Conservation (phyloP, 768 basidiomycete species). For the Mrakia blollopis region DNA sequence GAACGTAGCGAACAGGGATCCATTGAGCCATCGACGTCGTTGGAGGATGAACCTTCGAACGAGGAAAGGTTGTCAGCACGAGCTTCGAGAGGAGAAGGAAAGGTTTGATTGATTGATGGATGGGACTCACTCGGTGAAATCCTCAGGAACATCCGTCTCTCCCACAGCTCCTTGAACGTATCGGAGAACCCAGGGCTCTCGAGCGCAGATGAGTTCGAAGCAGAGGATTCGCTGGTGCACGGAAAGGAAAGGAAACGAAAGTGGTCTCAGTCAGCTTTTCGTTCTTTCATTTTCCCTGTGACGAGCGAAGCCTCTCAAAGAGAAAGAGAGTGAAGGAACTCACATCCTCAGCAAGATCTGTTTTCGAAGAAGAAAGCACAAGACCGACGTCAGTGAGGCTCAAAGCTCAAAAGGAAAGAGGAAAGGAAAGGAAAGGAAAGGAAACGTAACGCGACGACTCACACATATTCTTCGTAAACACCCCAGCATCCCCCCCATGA, state of each 20-base stretch:
- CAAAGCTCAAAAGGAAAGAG: constrained; percentile 42
- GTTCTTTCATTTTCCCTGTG: neutral
- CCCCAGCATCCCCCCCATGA: constrained; percentile 46
- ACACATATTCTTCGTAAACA: constrained; percentile 65
- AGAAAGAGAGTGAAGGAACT: constrained; percentile 36
- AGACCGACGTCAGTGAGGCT: too few relatives aligned
- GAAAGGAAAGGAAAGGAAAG: neutral
- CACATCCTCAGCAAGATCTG: constrained; percentile 78
- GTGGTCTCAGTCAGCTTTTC: neutral
- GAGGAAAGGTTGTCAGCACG: too few relatives aligned
- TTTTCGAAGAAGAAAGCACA: too few relatives aligned
- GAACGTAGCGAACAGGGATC: constrained; percentile 91
- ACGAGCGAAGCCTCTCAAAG: too few relatives aligned
- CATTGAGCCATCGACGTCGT: constrained; percentile 92
- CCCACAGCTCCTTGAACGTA: constrained; percentile 87
- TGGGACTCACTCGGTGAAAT: constrained; percentile 21
- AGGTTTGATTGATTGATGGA: too few relatives aligned
- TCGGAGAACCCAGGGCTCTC: constrained; percentile 36
- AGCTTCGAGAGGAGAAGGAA: neutral
- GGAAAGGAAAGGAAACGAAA: constrained; percentile 13
- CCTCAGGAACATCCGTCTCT: constrained; percentile 87
- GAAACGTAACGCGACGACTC: constrained; percentile 66
- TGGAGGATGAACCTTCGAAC: constrained; percentile 88
- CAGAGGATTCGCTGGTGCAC: constrained; percentile 60
- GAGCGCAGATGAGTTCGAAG: constrained; percentile 70